Evolutionary conservation across 192 early-diverging fungal species (phyloP), one percentile per base, ranked within the genome.

Genomic region (Anaeromyces robustus): DNA sequence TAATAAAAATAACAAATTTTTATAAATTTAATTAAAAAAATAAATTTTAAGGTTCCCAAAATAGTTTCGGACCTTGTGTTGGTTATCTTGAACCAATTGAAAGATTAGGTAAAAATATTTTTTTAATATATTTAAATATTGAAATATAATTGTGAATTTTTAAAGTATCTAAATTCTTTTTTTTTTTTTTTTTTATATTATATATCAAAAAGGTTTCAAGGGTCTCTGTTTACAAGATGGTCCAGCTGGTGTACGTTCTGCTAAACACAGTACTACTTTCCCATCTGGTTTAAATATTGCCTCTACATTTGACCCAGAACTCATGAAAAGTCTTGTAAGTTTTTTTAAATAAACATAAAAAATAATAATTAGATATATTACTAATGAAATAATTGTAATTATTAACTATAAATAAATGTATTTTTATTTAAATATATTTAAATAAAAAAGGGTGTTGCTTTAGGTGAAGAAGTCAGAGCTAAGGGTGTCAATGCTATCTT

Each of bases 401-500:
- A n/a, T n/a, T n/a, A n/a, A n/a, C n/a, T n/a, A n/a, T n/a, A n/a
- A n/a, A n/a, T n/a, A n/a, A n/a, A n/a, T n/a, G n/a, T n/a, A n/a
- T n/a, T n/a, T n/a, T n/a, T n/a, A n/a, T n/a, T n/a, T n/a, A n/a
- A n/a, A n/a, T n/a, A n/a, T n/a, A n/a, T n/a, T n/a, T n/a, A n/a
- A n/a, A n/a, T n/a, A n/a, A n/a, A n/a, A n/a, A n/a, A 90, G 41
- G 91, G 86, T 29, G 68, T 77, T 29, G 77, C 81, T 30, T 82
- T 92, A 80, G 91, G 86, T 29, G 81, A 90, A 81, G 91, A 92
- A 81, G 86, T 87, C 59, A 77, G 85, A 26, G 84, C 82, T 52
- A 91, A 87, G 77, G 91, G 91, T 77, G 83, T 90, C 77, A 86
- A 90, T 82, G 77, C 89, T n/a, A 84, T 84, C 30, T 83, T 92